Evolutionary conservation across 2,329 filamentous ascomycete species (phyloP), one percentile per base, ranked within the genome.

Genomic region (Ophiocordyceps robertsii): DNA sequence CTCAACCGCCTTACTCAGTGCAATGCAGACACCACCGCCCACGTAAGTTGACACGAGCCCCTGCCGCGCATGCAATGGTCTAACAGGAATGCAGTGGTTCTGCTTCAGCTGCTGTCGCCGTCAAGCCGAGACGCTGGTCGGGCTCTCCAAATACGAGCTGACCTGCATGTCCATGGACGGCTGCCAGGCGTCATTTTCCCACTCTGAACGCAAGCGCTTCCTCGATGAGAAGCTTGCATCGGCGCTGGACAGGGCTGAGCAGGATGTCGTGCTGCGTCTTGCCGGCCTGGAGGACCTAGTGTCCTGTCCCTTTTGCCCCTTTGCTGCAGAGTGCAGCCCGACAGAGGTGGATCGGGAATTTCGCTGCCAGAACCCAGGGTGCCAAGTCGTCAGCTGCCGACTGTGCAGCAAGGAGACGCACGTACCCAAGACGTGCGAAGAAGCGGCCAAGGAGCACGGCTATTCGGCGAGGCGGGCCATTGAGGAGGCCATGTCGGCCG

Each of bases 401-500:
- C 66, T 81, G 2, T 94, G 87, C 60, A 71, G 74, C 29, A 63
- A 69, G 40, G 70, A 77, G 38, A 80, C 80, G 0, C 87, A 94
- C 53, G 69, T 86, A 11, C 85, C 86, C 0, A 69, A 75, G 47
- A 79, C 71, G 1, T 94, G 87, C 51, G 72, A 77, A 30, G 82
- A 92, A 54, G 72, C 69, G 32, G 72, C 71, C 35, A 66, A 60
- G 17, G 77, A 85, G 2, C 70, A 69, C 33, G 76, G 78, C 1
- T 56, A 79, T 8, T 70, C 72, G 4, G 67, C 74, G 16, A 75
- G 83, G 14, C 82, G 82, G 48, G 60, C 68, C 4, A 75, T 93
- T 29, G 87, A 94, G 58, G 86, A 94, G 57, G 86, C 85, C 17
- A 90, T 89, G 82, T 86, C 83, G 3, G 71, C 73, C 14, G 87